phyloP scores from a whole-genome alignment of 106 monocot species.

The Iris macrosiphon region DNA sequence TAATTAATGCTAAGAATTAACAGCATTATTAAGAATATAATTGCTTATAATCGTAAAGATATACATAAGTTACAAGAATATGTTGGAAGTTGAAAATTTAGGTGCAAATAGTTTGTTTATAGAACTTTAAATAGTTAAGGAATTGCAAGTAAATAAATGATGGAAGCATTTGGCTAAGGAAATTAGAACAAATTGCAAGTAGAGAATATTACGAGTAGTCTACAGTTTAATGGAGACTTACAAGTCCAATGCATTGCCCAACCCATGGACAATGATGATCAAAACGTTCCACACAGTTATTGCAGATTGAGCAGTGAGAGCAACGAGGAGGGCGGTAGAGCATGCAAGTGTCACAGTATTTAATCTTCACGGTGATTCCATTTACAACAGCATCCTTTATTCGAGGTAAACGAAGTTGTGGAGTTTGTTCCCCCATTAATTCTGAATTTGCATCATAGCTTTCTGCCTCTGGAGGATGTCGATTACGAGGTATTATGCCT shows the following conservation, averaged over 20 bases:
- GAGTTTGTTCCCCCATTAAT: slow-evolving; percentile 12
- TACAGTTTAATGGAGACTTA: slow-evolving; percentile 12
- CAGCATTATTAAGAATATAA: no score
- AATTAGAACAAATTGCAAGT: no score
- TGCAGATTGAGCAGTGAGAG: slow-evolving; percentile 49
- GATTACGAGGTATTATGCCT: slow-evolving; percentile 79
- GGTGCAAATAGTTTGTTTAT: no score
- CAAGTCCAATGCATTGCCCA: slow-evolving; percentile 50
- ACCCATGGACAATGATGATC: slow-evolving; percentile 55
- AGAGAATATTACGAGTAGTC: no score
- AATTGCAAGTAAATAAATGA: no score
- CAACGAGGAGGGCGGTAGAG: slow-evolving; percentile 49
- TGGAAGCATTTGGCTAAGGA: no score
- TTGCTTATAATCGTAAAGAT: no score
- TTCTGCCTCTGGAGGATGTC: slow-evolving; percentile 82
- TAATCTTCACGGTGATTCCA: slow-evolving; percentile 26
- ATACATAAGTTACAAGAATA: no score
- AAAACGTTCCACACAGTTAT: slow-evolving; percentile 45
- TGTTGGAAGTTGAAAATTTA: no score
- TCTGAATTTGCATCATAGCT: slow-evolving; percentile 8
- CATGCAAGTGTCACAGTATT: slow-evolving; percentile 49
- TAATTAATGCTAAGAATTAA: no score
- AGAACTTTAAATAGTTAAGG: no score
- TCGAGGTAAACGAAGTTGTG: slow-evolving; percentile 31
- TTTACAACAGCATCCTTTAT: slow-evolving; percentile 20